Conservation (phyloP, 345 rosid species). For the Eucalyptus polybractea region DNA sequence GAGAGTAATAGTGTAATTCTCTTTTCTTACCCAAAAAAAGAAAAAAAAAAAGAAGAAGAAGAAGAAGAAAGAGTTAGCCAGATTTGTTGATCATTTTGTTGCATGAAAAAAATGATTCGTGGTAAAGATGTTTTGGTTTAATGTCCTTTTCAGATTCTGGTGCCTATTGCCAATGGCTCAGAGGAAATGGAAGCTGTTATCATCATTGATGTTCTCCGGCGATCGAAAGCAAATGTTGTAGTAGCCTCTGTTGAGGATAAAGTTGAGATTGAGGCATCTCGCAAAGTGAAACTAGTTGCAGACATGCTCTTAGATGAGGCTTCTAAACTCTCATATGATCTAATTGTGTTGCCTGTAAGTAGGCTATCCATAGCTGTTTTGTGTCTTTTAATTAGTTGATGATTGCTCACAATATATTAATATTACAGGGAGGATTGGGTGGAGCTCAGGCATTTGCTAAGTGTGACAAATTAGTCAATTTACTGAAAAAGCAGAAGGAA, state of each 20-base stretch:
- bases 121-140: neutral
- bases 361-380: neutral
- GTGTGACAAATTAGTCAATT: slow-evolving; percentile 62
- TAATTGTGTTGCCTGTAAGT: slow-evolving; percentile 84
- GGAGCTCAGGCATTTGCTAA: slow-evolving; percentile 88
- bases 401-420: neutral
- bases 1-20: neutral
- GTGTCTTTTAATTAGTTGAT: neutral
- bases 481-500: slow-evolving; percentile 70
- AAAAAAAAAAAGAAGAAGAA: rapidly evolving
- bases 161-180: slow-evolving; percentile 78
- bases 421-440: slow-evolving; percentile 76
- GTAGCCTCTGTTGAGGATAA: slow-evolving; percentile 78
- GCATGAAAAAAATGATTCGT: neutral
- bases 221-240: slow-evolving; percentile 77
- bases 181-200: slow-evolving; percentile 95
- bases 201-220: slow-evolving; percentile 67
- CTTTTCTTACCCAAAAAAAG: neutral
- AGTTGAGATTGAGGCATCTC: slow-evolving; percentile 72
- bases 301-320: slow-evolving; percentile 87
- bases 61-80: neutral
- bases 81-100: neutral
- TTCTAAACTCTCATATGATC: slow-evolving; percentile 63
- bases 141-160: slow-evolving; percentile 50
- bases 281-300: slow-evolving; percentile 74